Base-by-base conservation (phyloP, 2,329 filamentous ascomycete genomes). In the Juglanconis oblonga region DNA sequence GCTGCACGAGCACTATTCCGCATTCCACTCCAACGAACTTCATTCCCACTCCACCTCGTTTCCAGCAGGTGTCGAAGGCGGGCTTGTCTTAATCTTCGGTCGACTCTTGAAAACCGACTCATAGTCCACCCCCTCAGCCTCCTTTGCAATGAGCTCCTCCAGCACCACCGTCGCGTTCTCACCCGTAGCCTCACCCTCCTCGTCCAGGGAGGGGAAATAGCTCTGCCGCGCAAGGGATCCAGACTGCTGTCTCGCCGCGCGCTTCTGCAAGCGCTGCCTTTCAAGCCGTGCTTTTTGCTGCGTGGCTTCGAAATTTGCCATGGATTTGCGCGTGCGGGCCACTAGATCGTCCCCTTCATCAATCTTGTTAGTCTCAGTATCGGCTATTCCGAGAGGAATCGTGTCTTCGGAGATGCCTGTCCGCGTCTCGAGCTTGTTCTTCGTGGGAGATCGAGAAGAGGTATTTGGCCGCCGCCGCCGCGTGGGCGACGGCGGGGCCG, bases 51-150 rank as follows among this genome's bases (percentile, higher is more conserved):
- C 67, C 64, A 66, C 67, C 35, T 38, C 53, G 9, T 47, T 61
- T 60, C 71, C 76, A 5, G 70, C 74, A 2, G 82, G 82, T 58
- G 78, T 83, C 8, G 78, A 76, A 2, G 86, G 71, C 1, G 92
- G 92, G 71, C 92, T 96, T 10, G 85, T 84, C 64, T 88, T 87
- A 65, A 97, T 86, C 72, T 87, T 89, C 0, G 93, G 93, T 65
- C 93, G 77, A 64, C 90, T 93, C 74, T 88, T 91, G 72, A 97
- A 97, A 1, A 97, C 88, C 32, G 88, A 89, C 61, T 90, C 88
- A 72, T 92, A 90, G 62, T 96, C 91, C 51, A 50, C 58, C 2
- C 51, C 59, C 35, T 56, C 35, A 2, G 51, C 54, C 65, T 91
- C 87, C 57, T 87, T 82, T 14, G 81, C 81, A 59, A 96, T 87